Percentiles rank a stretch among this genome's conserved stretches.
Conservation (phyloP, 768 basidiomycete species). For the Sarcodon aspratus region DNA sequence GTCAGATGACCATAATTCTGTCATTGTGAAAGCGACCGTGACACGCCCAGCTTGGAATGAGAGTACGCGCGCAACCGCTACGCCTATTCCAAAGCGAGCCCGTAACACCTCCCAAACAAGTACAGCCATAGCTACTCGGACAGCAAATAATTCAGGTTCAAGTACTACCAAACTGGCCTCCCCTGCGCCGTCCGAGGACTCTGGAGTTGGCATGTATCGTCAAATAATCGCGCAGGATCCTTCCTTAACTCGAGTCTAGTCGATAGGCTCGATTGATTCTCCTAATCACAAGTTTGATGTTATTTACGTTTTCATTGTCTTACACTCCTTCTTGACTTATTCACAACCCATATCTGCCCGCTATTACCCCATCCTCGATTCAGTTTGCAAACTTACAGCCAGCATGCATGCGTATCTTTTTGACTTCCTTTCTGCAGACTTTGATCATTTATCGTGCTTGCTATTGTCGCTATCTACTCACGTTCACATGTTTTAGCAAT, state of each 20-base stretch:
- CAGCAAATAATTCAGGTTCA: constrained; percentile 1
- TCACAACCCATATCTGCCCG: constrained; percentile 1
- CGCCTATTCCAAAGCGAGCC: constrained; percentile 37
- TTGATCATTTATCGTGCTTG: constrained; percentile 7
- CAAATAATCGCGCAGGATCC: constrained; percentile 72
- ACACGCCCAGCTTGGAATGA: constrained; percentile 61
- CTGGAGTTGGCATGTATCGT: constrained; percentile 75
- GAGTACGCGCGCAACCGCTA: constrained; percentile 32
- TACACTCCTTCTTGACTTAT: constrained; percentile 10
- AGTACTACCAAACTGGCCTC: constrained; percentile 38
- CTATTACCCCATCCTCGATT: neutral
- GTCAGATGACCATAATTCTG: constrained; percentile 57
- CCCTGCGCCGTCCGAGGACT: constrained; percentile 72
- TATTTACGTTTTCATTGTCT: neutral
- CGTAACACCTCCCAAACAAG: constrained; percentile 54
- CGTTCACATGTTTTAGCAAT: constrained; percentile 1
- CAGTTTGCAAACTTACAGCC: constrained; percentile 1
- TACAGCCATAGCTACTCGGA: constrained; percentile 45
- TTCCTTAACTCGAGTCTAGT: constrained; percentile 33
- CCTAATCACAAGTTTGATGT: constrained; percentile 3
- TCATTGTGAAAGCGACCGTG: constrained; percentile 51
- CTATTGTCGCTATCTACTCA: constrained; percentile 13
- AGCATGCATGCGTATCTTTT: constrained; percentile 7
- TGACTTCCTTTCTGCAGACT: too few species aligned
- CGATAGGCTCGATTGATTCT: constrained; percentile 12